Conservation (phyloP, 2,329 filamentous ascomycete species). For the Fusarium luffae region DNA sequence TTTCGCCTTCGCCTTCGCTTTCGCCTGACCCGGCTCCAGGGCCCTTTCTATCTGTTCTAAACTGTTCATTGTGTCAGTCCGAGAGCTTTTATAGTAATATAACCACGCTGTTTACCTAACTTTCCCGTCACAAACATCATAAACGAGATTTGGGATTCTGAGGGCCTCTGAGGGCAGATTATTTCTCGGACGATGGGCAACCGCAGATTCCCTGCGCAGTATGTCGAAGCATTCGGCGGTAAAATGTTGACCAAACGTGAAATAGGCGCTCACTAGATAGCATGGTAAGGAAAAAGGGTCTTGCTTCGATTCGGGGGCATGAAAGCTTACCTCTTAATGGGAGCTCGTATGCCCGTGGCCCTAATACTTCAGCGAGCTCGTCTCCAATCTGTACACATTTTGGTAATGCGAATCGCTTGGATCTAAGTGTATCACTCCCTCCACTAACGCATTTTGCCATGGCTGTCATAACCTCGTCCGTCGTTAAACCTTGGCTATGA, state of each 20-base stretch:
- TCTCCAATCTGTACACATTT: slow-evolving; percentile 45
- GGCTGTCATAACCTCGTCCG: slow-evolving; percentile 35
- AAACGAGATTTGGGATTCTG: slow-evolving; percentile 42
- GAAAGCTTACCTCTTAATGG: slow-evolving; percentile 42
- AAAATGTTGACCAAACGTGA: slow-evolving; percentile 44
- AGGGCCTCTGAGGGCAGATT: slow-evolving; percentile 37
- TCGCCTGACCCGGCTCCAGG: slow-evolving; percentile 34
- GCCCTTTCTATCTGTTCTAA: slow-evolving; percentile 43
- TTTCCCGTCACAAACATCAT: slow-evolving; percentile 41
- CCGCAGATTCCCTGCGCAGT: slow-evolving; percentile 38
- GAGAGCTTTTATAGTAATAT: background rate
- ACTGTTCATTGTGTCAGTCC: slow-evolving; percentile 30
- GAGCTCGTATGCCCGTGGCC: slow-evolving; percentile 41
- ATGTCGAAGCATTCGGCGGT: slow-evolving; percentile 43
- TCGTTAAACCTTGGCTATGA: slow-evolving; percentile 36
- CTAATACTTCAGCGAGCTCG: slow-evolving; percentile 42
- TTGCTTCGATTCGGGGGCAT: slow-evolving; percentile 13
- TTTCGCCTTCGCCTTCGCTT: slow-evolving; percentile 28
- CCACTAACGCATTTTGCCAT: slow-evolving; percentile 44
- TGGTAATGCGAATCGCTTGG: slow-evolving; percentile 43
- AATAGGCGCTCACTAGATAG: slow-evolving; percentile 42
- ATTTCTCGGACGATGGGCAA: slow-evolving; percentile 40
- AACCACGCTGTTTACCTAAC: slow-evolving; percentile 34
- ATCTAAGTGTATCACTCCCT: slow-evolving; percentile 42
- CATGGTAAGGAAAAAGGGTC: slow-evolving; percentile 24